Percentiles rank a stretch among this genome's conserved stretches.
Conservation (phyloP, 805 yeast genomes). For the Cyberlindnera xishuangbannaensis region DNA sequence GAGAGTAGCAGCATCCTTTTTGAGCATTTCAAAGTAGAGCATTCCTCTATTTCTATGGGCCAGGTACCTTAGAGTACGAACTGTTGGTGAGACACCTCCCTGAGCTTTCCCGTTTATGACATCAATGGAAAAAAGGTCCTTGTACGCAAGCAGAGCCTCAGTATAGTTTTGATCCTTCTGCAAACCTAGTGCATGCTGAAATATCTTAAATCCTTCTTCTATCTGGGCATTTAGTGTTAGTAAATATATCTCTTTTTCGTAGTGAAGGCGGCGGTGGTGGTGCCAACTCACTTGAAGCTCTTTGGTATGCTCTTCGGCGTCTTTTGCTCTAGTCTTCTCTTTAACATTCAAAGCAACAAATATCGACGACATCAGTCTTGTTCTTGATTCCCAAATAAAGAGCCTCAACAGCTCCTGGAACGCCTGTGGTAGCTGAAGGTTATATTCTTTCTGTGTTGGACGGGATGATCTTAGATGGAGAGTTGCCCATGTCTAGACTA, state of each 20-base stretch:
- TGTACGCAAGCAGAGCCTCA: conserved; percentile 51
- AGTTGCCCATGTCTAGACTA: too few species aligned
- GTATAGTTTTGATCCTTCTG: conserved; percentile 48
- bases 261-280: neutral
- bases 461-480: too few species aligned
- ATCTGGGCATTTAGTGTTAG: conserved; percentile 20
- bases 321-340: conserved; percentile 62
- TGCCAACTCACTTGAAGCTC: conserved; percentile 61
- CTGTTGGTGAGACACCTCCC: conserved; percentile 50
- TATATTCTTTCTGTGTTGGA: too few species aligned
- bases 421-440: too few species aligned
- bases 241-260: neutral
- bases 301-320: conserved; percentile 84
- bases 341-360: conserved; percentile 72
- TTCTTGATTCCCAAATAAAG: too few species aligned
- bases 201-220: conserved; percentile 76
- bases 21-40: conserved; percentile 42
- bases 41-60: conserved; percentile 80
- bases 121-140: conserved; percentile 59
- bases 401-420: too few species aligned
- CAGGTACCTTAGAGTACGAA: conserved; percentile 68
- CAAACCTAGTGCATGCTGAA: conserved; percentile 59
- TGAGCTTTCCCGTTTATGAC: conserved; percentile 48
- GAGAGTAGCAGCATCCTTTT: conserved; percentile 12
- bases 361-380: too few species aligned